Evolutionary conservation across 257 asterid genomes (phyloP).

Genomic region (Coffea canephora): DNA sequence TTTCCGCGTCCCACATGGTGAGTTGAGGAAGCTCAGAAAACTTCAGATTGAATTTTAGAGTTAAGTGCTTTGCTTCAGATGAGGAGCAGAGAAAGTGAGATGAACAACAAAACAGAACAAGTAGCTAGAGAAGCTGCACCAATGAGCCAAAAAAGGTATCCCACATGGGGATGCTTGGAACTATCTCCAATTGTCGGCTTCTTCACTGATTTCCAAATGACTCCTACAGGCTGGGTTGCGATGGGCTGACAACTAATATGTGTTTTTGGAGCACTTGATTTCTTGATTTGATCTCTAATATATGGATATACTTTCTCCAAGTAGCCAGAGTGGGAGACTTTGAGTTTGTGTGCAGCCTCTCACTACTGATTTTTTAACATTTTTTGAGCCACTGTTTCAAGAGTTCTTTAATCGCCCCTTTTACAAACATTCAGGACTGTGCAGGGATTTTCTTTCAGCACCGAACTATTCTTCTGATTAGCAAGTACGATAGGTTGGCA

Average conservation of each 20-base stretch:
- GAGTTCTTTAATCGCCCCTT: not conserved
- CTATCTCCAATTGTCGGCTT: slow-evolving; percentile 65
- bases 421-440: not conserved
- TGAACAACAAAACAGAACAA: slow-evolving; percentile 10
- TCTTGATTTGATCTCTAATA: not conserved
- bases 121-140: slow-evolving; percentile 20
- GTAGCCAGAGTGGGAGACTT: not conserved
- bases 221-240: slow-evolving; percentile 70
- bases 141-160: slow-evolving; percentile 31
- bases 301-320: not conserved
- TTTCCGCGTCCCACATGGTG: slow-evolving; percentile 87
- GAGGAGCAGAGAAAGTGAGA: slow-evolving; percentile 22
- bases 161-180: slow-evolving; percentile 82
- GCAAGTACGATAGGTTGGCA: not conserved
- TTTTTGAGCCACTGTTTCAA: not conserved
- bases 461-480: slow-evolving; percentile 22
- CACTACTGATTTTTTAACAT: not conserved
- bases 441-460: not conserved
- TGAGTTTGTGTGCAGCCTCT: not conserved
- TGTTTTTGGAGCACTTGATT: slow-evolving; percentile 40
- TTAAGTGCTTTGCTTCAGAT: slow-evolving; percentile 1
- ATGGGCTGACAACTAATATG: slow-evolving; percentile 51
- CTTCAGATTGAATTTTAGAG: slow-evolving; percentile 17
- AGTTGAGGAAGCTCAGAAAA: slow-evolving; percentile 3
- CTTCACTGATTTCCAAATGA: slow-evolving; percentile 34